Base-by-base conservation (phyloP, 225 moss, liverwort and hornwort genomes). In the Marchantia polymorpha region DNA sequence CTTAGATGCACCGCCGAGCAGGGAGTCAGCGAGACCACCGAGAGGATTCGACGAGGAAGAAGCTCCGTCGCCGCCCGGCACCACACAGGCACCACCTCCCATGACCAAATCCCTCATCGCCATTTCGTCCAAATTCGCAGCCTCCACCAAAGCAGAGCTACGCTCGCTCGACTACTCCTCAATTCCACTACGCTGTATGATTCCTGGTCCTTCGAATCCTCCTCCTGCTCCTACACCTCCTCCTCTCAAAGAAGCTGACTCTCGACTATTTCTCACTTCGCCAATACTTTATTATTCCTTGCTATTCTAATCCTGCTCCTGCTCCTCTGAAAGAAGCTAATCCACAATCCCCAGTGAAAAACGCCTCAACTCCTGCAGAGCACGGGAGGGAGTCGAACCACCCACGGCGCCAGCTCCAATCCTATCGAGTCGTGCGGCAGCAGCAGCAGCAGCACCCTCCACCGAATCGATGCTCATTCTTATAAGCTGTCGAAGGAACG, bases 11-110 rank as follows among this genome's bases (percentile, higher is more conserved):
- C 91, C 89, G 51, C 94, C 95, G 27, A 95, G 86, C 75, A 99
- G 83, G 47, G 93, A 91, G 74, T 95, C 90, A 25, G 95, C 97
- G 74, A 99, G 86, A 69, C 95, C 92, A 64, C 93, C 95, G 60
- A 99, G 81, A 61, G 97, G 97, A 85, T 99, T 99, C 26, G 94
- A 85, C 10, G 94, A 93, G 13, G 89, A 83, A 7, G 94, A 94
- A 12, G 93, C 91, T 13, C 93, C 97, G 81, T 92, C 93, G 64
- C 91, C 83, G 53, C 93, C 94, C 26, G 93, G 93, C 79, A 93
- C 91, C 55, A 69, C 93, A 69, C 94, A 96, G 59, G 92, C 97
- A 23, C 91, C 92, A 71, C 95, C 97, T 31, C 97, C 97, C 86
- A 88, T 89, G 31, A 93, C 93, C 83, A 99, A 82, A 84, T 99